These are phyloP conservation scores for Clonostachys solani DNA, from an alignment of 2,329 filamentous ascomycete species.

Conservation along the genomic window DNA sequence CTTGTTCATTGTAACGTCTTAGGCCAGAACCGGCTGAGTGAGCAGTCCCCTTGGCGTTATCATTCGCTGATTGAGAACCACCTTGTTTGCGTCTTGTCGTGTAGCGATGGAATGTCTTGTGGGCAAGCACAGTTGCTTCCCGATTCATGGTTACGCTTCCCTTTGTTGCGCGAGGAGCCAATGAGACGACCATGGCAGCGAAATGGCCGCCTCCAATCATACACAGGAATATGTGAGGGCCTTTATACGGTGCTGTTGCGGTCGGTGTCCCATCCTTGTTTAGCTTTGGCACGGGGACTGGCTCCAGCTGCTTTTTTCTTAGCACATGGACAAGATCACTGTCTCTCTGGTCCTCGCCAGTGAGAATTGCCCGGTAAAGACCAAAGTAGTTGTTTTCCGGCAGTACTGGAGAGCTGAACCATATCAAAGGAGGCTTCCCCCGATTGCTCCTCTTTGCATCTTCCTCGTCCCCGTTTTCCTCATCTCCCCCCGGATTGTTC, in stretches of 20 bases:
- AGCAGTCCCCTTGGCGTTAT: constrained; percentile 88
- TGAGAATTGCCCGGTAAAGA: constrained; percentile 79
- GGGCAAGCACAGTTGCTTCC: constrained; percentile 82
- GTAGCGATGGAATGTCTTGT: constrained; percentile 98
- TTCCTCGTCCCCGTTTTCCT: constrained; percentile 30
- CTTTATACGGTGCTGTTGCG: constrained; percentile 49
- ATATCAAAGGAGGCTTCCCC: constrained; percentile 73
- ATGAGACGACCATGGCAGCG: constrained; percentile 89
- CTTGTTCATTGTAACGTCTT: constrained; percentile 90
- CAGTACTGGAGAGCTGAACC: constrained; percentile 75
- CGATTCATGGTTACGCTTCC: constrained; percentile 70
- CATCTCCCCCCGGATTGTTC: constrained; percentile 30
- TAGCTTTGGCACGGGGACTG: constrained; percentile 48
- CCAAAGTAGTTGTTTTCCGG: constrained; percentile 79
- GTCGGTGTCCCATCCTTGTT: constrained; percentile 54
- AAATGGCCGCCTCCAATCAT: constrained; percentile 99
- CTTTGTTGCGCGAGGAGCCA: constrained; percentile 75
- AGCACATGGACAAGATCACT: constrained; percentile 62
- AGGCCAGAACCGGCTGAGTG: constrained; percentile 90
- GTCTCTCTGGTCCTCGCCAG: constrained; percentile 62
- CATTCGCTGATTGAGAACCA: constrained; percentile 89
- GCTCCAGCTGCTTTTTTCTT: constrained; percentile 70
- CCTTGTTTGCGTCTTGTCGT: constrained; percentile 95
- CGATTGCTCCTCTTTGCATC: constrained; percentile 13
- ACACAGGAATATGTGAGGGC: constrained; percentile 89